phyloP scores from a whole-genome alignment of 1,139 yeast genomes.

The Taphrina pruni region DNA sequence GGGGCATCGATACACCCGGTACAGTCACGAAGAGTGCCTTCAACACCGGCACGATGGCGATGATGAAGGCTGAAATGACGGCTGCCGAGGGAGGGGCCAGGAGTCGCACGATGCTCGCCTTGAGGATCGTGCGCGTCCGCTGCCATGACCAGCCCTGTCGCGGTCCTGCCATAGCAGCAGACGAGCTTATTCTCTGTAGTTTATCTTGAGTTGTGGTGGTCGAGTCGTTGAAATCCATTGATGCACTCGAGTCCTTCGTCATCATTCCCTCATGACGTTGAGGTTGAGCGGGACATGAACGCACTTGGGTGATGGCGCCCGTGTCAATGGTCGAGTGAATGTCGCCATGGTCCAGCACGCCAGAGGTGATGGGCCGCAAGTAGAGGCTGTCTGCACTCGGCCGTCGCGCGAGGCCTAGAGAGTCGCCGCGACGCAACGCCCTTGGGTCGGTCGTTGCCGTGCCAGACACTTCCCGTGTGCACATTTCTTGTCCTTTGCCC shows the following conservation, averaged over 20 bases:
- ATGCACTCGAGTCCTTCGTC: not conserved
- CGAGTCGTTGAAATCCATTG: not conserved
- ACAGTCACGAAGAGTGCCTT: conserved; percentile 73
- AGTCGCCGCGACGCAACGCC: conserved; percentile 21
- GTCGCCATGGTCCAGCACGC: conserved; percentile 28
- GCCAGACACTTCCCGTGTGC: not conserved
- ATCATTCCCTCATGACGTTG: not conserved
- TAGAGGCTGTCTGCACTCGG: conserved; percentile 11
- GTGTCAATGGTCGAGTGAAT: conserved; percentile 20
- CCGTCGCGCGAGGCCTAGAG: conserved; percentile 17
- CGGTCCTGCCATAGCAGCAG: not conserved
- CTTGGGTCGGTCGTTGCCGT: conserved; percentile 5
- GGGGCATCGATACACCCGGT: conserved; percentile 54
- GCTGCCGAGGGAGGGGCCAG: conserved; percentile 72
- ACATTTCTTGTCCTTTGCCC: not conserved
- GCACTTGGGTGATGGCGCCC: conserved; percentile 15
- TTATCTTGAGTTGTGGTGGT: not conserved
- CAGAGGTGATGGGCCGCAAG: conserved; percentile 23
- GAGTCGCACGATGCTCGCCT: conserved; percentile 60
- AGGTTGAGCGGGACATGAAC: not conserved
- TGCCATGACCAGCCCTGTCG: not conserved
- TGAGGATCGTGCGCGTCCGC: conserved; percentile 25
- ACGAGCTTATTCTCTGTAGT: too few relatives aligned
- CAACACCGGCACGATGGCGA: conserved; percentile 86
- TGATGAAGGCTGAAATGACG: conserved; percentile 64